Evolutionary conservation across 2,329 filamentous ascomycete genomes (phyloP).

Genomic region (Aspergillus uvarum): DNA sequence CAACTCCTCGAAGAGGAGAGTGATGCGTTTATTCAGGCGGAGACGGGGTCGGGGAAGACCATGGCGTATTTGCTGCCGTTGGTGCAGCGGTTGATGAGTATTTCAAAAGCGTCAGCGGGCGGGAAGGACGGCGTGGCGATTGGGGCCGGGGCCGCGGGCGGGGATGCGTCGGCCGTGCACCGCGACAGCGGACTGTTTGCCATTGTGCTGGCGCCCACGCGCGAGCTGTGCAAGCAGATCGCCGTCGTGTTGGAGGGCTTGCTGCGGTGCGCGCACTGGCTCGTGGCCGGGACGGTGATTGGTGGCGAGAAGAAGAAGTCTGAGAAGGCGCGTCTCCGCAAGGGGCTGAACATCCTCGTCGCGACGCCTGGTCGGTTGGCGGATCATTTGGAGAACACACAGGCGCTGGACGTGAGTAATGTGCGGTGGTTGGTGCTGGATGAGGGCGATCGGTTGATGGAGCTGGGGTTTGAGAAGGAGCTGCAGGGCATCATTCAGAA

Average conservation of each 20-base stretch:
- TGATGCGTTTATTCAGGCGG: constrained; percentile 93
- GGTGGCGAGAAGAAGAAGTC: constrained; percentile 72
- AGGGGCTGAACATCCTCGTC: constrained; percentile 92
- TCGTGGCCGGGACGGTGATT: constrained; percentile 83
- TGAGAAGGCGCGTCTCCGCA: constrained; percentile 89
- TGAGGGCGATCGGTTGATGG: constrained; percentile 97
- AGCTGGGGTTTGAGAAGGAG: constrained; percentile 94
- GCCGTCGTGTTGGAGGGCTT: constrained; percentile 80
- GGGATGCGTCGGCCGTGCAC: constrained; percentile 60
- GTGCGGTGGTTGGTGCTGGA: constrained; percentile 94
- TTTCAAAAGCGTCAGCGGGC: constrained; percentile 52
- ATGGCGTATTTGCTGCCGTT: constrained; percentile 93
- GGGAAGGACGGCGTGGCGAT: not conserved
- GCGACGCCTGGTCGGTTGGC: constrained; percentile 88
- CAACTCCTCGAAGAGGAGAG: constrained; percentile 76
- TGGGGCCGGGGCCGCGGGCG: not conserved
- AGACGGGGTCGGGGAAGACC: constrained; percentile 97
- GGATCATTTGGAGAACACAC: constrained; percentile 90
- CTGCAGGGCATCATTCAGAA: constrained; percentile 81
- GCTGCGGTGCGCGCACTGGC: constrained; percentile 86
- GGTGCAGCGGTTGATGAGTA: constrained; percentile 78
- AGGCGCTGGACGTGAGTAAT: constrained; percentile 81
- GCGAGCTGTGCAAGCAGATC: constrained; percentile 94
- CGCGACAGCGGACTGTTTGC: constrained; percentile 89
- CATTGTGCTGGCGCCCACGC: constrained; percentile 87